These are phyloP conservation scores for Populus deltoides DNA, from an alignment of 345 rosid species.

Conservation along the genomic window DNA sequence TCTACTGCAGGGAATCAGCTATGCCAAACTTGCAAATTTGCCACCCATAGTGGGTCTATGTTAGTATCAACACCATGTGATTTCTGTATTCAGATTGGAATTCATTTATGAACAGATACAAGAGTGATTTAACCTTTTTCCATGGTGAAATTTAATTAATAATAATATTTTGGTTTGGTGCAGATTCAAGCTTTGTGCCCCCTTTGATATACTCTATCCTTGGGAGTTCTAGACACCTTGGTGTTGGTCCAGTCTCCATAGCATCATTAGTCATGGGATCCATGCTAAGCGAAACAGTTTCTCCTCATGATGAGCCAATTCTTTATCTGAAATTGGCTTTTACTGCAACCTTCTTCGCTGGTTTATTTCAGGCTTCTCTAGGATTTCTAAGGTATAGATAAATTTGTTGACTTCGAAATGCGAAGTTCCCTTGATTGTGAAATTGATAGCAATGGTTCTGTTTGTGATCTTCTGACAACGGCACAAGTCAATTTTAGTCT, in stretches of 20 bases:
- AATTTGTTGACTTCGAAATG: not conserved
- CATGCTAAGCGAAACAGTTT: slow-evolving; percentile 77
- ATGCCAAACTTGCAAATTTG: slow-evolving; percentile 96
- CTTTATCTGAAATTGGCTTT: slow-evolving; percentile 82
- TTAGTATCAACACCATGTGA: slow-evolving; percentile 36
- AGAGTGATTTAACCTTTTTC: not conserved
- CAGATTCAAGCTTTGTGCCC: slow-evolving; percentile 99
- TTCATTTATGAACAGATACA: not conserved
- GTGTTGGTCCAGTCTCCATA: slow-evolving; percentile 94
- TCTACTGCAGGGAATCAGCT: slow-evolving; percentile 85
- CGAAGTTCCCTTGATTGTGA: not conserved
- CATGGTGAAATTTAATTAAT: not conserved
- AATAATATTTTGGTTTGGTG: slow-evolving; percentile 17
- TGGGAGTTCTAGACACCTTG: slow-evolving; percentile 92
- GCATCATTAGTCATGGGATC: slow-evolving; percentile 97
- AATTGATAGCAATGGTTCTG: not conserved
- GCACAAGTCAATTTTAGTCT: not conserved
- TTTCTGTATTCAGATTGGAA: not conserved
- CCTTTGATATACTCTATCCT: slow-evolving; percentile 81
- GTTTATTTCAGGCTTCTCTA: slow-evolving; percentile 84
- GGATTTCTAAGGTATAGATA: slow-evolving; percentile 68
- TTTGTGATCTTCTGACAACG: not conserved
- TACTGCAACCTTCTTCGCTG: slow-evolving; percentile 96
- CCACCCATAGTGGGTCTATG: slow-evolving; percentile 94
- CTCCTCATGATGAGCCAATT: slow-evolving; percentile 54